Evolutionary conservation across 2,329 filamentous ascomycete species (phyloP).

Genomic region (Diaporthe sp.): DNA sequence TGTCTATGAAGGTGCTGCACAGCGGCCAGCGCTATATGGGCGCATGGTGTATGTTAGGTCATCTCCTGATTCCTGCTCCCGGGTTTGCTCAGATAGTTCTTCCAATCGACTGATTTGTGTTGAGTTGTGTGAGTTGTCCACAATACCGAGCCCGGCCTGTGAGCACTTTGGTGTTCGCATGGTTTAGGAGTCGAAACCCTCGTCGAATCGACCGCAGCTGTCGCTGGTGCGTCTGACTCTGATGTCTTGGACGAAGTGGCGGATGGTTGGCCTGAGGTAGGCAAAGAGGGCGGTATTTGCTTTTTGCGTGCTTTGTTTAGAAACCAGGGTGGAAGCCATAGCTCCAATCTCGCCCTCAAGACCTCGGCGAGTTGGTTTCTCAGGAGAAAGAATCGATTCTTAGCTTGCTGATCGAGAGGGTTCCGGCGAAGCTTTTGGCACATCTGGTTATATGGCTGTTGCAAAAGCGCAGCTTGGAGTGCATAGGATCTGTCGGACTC

Average conservation of each 20-base stretch:
- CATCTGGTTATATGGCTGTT: not conserved
- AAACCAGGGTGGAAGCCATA: conserved; percentile 7
- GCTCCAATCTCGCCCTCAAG: not conserved
- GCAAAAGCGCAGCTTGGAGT: not conserved
- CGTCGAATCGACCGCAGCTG: not conserved
- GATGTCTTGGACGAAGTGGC: not conserved
- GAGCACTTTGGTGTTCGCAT: not conserved
- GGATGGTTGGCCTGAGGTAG: not conserved
- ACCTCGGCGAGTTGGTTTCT: not conserved
- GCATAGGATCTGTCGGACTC: not conserved
- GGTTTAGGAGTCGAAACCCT: not conserved
- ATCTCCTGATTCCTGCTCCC: not conserved
- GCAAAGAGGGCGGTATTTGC: not conserved
- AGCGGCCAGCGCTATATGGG: not conserved
- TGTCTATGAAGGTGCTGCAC: not conserved
- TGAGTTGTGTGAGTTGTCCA: not conserved
- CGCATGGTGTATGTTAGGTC: not conserved
- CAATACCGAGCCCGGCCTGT: not conserved
- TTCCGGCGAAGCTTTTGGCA: not conserved
- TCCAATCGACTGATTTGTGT: not conserved
- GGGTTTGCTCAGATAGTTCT: not conserved
- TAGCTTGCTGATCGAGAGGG: not conserved
- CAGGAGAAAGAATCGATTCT: not conserved
- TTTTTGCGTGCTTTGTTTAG: no score
- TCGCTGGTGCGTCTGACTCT: not conserved